A percentile compares a stretch with the other conserved stretches of the same genome.
These are phyloP conservation scores for Stachybotrys echinatus DNA, from an alignment of 2,329 filamentous ascomycete genomes.

Conservation along the genomic window DNA sequence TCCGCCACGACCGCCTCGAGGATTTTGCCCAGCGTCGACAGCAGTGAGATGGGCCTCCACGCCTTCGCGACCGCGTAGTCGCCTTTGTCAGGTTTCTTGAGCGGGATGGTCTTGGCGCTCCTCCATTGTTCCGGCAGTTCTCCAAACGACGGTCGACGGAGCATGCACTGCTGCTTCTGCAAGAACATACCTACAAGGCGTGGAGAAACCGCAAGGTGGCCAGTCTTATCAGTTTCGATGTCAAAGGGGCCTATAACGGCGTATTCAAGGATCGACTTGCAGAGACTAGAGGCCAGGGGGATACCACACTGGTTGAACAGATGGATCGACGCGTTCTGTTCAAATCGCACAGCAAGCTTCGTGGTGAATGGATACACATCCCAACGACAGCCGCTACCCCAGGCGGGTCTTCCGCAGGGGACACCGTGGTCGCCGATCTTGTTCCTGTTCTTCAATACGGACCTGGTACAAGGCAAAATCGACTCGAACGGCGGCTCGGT, in stretches of 20 bases:
- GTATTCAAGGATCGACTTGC: conserved; percentile 24
- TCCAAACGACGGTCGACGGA: conserved; percentile 7
- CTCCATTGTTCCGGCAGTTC: conserved; percentile 14
- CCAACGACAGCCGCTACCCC: neutral
- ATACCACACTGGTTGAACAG: conserved; percentile 10
- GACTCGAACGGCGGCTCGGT: neutral
- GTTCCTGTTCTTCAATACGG: conserved; percentile 1
- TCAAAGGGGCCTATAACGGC: conserved; percentile 34
- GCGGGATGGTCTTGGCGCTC: conserved; percentile 19
- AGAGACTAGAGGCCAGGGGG: conserved; percentile 11
- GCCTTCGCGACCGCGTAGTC: conserved; percentile 18
- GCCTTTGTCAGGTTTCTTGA: conserved; percentile 19
- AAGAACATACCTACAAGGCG: conserved; percentile 4
- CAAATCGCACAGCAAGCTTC: conserved; percentile 1
- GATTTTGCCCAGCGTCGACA: conserved; percentile 17
- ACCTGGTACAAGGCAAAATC: neutral
- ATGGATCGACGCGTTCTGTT: conserved; percentile 16
- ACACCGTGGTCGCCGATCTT: neutral
- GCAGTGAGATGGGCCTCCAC: conserved; percentile 17
- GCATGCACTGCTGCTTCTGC: conserved; percentile 8
- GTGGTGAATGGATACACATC: conserved; percentile 1
- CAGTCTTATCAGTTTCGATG: conserved; percentile 29
- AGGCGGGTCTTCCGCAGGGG: neutral
- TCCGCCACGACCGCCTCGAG: conserved; percentile 7
- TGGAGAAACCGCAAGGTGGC: conserved; percentile 8